Evolutionary conservation across 345 rosid species (phyloP).

Genomic region (Eucalyptus polyanthemos): DNA sequence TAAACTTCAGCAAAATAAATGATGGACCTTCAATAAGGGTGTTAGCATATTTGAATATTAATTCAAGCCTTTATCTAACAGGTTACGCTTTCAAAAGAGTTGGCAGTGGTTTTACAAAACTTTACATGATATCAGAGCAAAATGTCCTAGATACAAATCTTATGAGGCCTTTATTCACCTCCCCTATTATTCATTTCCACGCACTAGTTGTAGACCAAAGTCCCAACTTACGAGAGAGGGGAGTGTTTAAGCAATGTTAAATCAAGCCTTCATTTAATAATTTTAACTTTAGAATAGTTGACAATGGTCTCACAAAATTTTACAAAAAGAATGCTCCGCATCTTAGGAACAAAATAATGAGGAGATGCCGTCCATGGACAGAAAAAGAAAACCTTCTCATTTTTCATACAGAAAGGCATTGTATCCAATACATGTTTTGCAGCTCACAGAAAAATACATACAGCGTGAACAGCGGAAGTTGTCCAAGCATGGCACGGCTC

Average conservation of each 20-base stretch:
- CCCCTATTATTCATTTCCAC: neutral
- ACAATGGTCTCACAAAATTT: neutral
- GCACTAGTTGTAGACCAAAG: neutral
- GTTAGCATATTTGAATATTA: neutral
- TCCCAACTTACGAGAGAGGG: neutral
- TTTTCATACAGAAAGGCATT: neutral
- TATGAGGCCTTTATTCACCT: neutral
- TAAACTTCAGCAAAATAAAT: neutral
- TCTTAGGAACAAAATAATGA: neutral
- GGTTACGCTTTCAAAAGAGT: neutral
- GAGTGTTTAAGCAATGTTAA: neutral
- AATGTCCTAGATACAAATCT: neutral
- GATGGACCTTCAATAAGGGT: neutral
- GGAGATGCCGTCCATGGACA: neutral
- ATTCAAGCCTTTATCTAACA: neutral
- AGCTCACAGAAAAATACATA: constrained; percentile 4
- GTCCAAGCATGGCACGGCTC: constrained; percentile 17
- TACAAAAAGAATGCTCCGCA: neutral
- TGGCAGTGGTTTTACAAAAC: neutral
- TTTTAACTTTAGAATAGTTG: neutral
- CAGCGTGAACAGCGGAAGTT: constrained; percentile 19
- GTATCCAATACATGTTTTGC: neutral
- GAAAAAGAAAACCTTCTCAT: neutral
- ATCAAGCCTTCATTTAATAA: neutral
- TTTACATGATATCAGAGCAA: neutral